phyloP scores from a whole-genome alignment of 768 basidiomycete genomes.

The Phylloporus scabripes region DNA sequence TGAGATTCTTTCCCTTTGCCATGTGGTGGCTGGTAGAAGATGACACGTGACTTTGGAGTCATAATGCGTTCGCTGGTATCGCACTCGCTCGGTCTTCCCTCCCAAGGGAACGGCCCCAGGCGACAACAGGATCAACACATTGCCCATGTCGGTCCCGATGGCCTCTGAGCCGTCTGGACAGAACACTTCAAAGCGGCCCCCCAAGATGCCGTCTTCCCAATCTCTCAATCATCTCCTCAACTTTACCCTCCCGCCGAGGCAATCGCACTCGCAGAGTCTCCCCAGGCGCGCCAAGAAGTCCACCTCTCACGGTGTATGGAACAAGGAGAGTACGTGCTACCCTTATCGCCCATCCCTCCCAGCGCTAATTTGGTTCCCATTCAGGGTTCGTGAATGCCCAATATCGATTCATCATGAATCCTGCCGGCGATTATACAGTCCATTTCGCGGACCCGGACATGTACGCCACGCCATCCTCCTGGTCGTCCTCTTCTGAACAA shows the following conservation, averaged over 20 bases:
- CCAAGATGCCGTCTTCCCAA: conserved; percentile 67
- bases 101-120: conserved; percentile 43
- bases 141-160: conserved; percentile 27
- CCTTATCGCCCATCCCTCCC: conserved; percentile 10
- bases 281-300: conserved; percentile 76
- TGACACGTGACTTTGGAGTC: conserved; percentile 30
- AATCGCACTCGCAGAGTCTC: conserved; percentile 52
- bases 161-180: conserved; percentile 19
- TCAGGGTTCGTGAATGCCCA: conserved; percentile 93
- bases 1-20: conserved; percentile 81
- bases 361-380: conserved; percentile 14
- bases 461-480: conserved; percentile 40
- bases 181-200: conserved; percentile 49
- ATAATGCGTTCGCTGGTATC: background rate
- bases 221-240: conserved; percentile 83
- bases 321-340: conserved; percentile 81
- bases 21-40: conserved; percentile 33
- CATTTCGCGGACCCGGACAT: conserved; percentile 98
- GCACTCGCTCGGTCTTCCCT: conserved; percentile 33
- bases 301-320: conserved; percentile 65
- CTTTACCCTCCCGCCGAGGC: conserved; percentile 88
- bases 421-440: conserved; percentile 84
- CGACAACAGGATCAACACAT: conserved; percentile 4
- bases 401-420: conserved; percentile 94
- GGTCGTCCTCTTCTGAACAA: background rate